Evolutionary conservation across 2,329 filamentous ascomycete species (phyloP).

Genomic region (Alternaria rosae): DNA sequence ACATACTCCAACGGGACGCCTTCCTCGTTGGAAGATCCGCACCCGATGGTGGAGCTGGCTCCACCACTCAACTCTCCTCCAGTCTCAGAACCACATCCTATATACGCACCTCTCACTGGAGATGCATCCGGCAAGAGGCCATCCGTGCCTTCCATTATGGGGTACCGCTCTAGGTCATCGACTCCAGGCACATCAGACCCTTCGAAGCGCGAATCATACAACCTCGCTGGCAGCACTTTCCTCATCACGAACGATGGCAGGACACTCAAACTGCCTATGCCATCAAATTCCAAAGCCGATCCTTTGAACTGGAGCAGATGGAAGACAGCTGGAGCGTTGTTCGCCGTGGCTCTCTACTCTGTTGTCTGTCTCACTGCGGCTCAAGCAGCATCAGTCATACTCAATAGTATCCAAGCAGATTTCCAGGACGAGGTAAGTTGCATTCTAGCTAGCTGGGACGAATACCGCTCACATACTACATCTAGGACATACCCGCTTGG

Average conservation of each 20-base stretch:
- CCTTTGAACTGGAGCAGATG: conserved; percentile 34
- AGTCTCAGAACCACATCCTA: conserved; percentile 17
- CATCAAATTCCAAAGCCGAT: conserved; percentile 33
- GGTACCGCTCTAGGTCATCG: neutral
- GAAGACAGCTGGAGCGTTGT: conserved; percentile 30
- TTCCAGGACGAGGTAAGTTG: conserved; percentile 24
- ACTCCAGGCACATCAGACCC: neutral
- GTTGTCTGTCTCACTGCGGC: conserved; percentile 23
- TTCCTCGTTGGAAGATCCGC: conserved; percentile 9
- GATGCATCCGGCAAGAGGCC: neutral
- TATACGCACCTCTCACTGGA: conserved; percentile 7
- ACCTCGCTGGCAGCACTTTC: conserved; percentile 33
- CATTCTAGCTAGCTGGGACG: neutral
- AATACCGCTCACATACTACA: neutral
- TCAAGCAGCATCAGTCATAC: conserved; percentile 29
- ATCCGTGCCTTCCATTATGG: neutral
- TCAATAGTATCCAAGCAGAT: conserved; percentile 16
- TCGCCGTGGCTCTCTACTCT: conserved; percentile 25
- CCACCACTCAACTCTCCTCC: conserved; percentile 19
- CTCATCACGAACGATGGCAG: conserved; percentile 33
- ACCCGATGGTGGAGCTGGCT: conserved; percentile 26
- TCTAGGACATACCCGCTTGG: conserved; percentile 19
- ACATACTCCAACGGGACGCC: conserved; percentile 9
- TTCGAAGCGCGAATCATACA: conserved; percentile 36
- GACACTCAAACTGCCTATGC: conserved; percentile 33